phyloP scores from a whole-genome alignment of 768 basidiomycete genomes.

The Harrya chromipes region DNA sequence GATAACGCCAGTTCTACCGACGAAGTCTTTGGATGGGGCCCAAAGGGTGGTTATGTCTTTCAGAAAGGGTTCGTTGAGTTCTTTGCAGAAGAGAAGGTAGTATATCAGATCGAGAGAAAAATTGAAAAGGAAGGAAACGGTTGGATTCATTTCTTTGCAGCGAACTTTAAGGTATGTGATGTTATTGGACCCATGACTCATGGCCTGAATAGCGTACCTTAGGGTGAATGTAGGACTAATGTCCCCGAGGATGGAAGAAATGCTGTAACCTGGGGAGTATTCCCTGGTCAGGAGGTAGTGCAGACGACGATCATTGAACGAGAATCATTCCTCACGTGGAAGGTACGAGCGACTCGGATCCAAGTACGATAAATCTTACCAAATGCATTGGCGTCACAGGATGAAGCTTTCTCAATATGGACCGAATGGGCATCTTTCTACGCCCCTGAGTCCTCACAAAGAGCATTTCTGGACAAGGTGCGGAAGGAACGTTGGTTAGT shows the following conservation, averaged over 20 bases:
- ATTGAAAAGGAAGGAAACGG: slow-evolving; percentile 53
- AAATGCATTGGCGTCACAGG: slow-evolving; percentile 43
- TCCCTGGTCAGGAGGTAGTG: slow-evolving; percentile 92
- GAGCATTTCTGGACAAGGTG: slow-evolving; percentile 69
- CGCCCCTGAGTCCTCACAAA: slow-evolving; percentile 67
- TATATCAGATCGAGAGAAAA: slow-evolving; percentile 57
- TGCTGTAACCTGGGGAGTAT: slow-evolving; percentile 98
- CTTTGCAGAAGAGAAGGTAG: slow-evolving; percentile 65
- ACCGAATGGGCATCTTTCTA: slow-evolving; percentile 90
- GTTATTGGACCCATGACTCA: background rate
- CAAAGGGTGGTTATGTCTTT: slow-evolving; percentile 88
- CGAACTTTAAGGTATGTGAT: slow-evolving; percentile 60
- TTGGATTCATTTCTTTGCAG: slow-evolving; percentile 85
- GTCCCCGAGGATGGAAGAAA: slow-evolving; percentile 77
- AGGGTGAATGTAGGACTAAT: slow-evolving; percentile 83
- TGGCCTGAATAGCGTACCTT: background rate
- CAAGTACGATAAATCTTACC: background rate
- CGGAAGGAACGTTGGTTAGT: slow-evolving; percentile 82
- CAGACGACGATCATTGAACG: slow-evolving; percentile 97
- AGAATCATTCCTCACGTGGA: slow-evolving; percentile 95
- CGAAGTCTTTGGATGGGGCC: slow-evolving; percentile 89
- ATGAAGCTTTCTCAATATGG: slow-evolving; percentile 97
- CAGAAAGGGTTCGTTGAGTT: slow-evolving; percentile 99
- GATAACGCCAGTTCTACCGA: slow-evolving; percentile 77
- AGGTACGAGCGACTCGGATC: slow-evolving; percentile 50